Evolutionary conservation across 2,329 filamentous ascomycete genomes (phyloP), one percentile per base, ranked within the genome.

Genomic region (Nigrospora oryzae): DNA sequence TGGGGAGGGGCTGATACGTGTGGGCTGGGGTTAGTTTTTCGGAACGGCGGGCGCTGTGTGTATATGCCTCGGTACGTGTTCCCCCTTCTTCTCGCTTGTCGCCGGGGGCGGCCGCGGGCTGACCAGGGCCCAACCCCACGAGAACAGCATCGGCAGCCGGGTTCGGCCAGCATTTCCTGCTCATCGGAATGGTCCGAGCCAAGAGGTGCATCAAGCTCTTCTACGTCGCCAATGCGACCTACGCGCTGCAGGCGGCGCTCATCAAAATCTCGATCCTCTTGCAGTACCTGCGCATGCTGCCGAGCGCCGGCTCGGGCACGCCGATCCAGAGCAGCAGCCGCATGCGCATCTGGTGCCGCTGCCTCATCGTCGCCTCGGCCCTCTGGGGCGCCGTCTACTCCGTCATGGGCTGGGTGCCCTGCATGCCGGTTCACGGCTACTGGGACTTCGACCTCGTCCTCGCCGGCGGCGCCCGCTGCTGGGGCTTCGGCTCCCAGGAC

Each of bases 241-340:
- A 64, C 48, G 53, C 47, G n/a, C 46, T 61, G 38, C 63, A 62
- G 11, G 63, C 60, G 12, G 56, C 59, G 0, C 54, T 65, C 17
- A 60, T 63, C 51, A 67, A 67, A 40, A 51, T 66, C 8, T 63
- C 62, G 6, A 57, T 67, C 0, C 53, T 66, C 2, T 45, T 61
- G 8, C 64, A 66, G 34, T 67, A 64, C 48, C 55, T 66, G n/a
- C 59, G 63, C 5, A 52, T 66, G 14, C 50, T 44, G 51, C 2
- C 45, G 43, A 8, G 52, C 49, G 8, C 43, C 14, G 4, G 34
- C 46, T 15, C 49, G 56, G 28, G 43, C 44, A 13, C 19, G 53
- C 50, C 46, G 38, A 55, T 45, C 31, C 43, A 6, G 4, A 23
- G 49, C 11, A 45, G n/a, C 14, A 10, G n/a, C 5, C 35, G 17